Base-by-base conservation (phyloP, 345 rosid species). In the Pistacia vera region DNA sequence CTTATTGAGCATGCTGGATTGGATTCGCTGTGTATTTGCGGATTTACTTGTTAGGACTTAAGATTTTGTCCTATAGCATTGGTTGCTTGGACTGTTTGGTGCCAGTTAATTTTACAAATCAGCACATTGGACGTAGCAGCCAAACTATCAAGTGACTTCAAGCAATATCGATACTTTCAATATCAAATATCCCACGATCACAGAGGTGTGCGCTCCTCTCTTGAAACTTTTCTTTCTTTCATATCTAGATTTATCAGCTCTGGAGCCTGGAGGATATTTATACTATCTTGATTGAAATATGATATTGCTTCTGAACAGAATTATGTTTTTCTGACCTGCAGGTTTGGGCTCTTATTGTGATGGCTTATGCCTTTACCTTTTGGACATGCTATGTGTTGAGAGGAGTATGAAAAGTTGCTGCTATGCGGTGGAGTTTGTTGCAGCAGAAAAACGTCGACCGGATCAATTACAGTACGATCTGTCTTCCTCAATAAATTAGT, bases 1-100 rank as follows among this genome's bases (percentile, higher is more conserved):
- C 97, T 96, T 70, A 88, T 96, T 72, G 99, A 96, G 20, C 99
- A 96, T 75, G 99, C 99, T 0, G 99, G 99, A 57, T 83, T 96
- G 88, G 98, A 96, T 80, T 96, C 98, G 99, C 88, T 33, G 99
- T 89, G 38, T 96, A 93, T 77, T 86, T 96, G 86, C 87, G 98
- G 64, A 93, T 96, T 74, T 96, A 96, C 91, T 83, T 86, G 92
- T 73, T 96, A 54, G 99, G 99, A 64, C 89, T 96, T 64, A 96
- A 96, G 90, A 91, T 96, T 44, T 96, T 93, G 84, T 30, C 98
- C 98, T 25, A 80, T 94, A 75, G 86, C 97, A 57, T 41, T 87
- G 36, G 83, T 94, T 76, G 94, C 97, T 0, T 94, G 95, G 97
- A 75, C 92, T 17, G 67, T 90, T 68, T 85, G 79, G 93, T 94